A percentile compares a stretch with the other conserved stretches of the same genome.
Conservation (phyloP, 345 rosid genomes). For the Pistacia vera region DNA sequence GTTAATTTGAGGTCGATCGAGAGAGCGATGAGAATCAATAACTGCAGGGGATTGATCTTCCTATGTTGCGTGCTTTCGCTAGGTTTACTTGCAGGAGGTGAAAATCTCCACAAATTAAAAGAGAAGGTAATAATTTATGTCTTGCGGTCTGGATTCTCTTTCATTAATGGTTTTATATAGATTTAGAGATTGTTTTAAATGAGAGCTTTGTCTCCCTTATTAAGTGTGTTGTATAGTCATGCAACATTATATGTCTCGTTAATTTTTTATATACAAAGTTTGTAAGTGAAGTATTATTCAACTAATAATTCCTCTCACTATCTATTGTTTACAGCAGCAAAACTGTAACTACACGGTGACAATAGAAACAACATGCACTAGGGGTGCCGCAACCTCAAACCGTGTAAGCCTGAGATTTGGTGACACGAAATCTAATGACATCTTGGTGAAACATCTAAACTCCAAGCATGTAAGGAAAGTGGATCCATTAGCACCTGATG, state of each 20-base stretch:
- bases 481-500: conserved; percentile 46
- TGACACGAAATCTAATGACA: conserved; percentile 40
- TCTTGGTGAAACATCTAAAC: conserved; percentile 40
- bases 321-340: conserved; percentile 5
- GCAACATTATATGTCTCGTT: too few species aligned
- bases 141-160: background rate
- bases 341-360: conserved; percentile 50
- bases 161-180: too few species aligned
- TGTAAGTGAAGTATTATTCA: too few species aligned
- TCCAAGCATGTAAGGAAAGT: conserved; percentile 35
- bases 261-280: too few species aligned
- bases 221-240: too few species aligned
- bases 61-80: conserved; percentile 30
- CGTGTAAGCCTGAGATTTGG: conserved; percentile 52
- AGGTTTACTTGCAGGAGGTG: conserved; percentile 27
- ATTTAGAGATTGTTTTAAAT: too few species aligned
- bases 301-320: background rate
- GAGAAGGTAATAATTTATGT: conserved; percentile 24
- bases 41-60: conserved; percentile 17
- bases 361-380: conserved; percentile 47
- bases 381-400: conserved; percentile 46
- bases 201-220: too few species aligned
- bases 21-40: conserved; percentile 12
- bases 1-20: background rate
- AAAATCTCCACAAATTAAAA: background rate